Base-by-base conservation (phyloP, 2,329 filamentous ascomycete species). In the Fusarium musae region DNA sequence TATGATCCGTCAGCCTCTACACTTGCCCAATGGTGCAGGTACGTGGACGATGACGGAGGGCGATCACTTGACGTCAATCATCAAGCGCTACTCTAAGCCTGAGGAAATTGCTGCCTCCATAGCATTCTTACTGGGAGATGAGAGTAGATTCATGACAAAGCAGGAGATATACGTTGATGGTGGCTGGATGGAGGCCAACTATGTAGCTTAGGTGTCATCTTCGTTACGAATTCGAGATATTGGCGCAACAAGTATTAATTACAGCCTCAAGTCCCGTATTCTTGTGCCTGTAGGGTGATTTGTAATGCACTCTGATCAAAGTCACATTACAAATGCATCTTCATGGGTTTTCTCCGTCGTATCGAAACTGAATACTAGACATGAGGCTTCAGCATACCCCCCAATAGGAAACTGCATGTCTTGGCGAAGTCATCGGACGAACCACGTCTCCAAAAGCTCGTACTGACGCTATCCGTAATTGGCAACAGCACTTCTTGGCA, bases 61-160 rank as follows among this genome's bases (percentile, higher is more conserved):
- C 5, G 73, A 77, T 19, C 74, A 69, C 28, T 61, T 71, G 12
- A 77, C 78, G 4, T 79, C 76, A 11, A 67, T 81, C 9, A 77
- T 80, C 17, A 75, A 74, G 59, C 71, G 79, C 11, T 76, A 77
- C 37, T 73, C 77, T 1, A 77, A 78, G 40, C 74, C 78, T 1
- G 72, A 77, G 6, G 79, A 82, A 28, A 61, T 82, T 32, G 77
- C 80, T 1, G 75, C 76, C 1, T 68, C 77, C 0, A 77, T 82
- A n/a, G 77, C 75, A 1, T 82, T 80, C 28, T 69, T 82, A 1
- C 66, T 82, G 3, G 72, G 79, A 5, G 77, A 80, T 23, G 80
- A 82, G 68, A 79, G 76, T 61, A 79, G 71, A 46, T 81, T 80
- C 34, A 74, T 82, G 43, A 78, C 76, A 21, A 78, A 78, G 46